These are phyloP conservation scores for Metarhizium guizhouense DNA, from an alignment of 2,329 filamentous ascomycete species.

Conservation along the genomic window DNA sequence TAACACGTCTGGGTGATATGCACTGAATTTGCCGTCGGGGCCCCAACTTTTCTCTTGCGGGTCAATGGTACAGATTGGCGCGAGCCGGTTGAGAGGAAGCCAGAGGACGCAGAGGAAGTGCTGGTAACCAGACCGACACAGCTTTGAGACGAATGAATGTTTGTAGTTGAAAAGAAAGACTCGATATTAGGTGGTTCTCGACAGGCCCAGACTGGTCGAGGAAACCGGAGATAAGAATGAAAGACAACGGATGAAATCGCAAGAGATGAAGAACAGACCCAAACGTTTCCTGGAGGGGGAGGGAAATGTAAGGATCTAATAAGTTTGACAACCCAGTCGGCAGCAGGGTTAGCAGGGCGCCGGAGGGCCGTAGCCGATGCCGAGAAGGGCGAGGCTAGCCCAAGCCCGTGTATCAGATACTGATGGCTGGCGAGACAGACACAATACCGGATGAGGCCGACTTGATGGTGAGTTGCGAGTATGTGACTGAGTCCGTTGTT, in stretches of 20 bases:
- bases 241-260: conserved; percentile 6
- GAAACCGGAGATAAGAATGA: conserved; percentile 3
- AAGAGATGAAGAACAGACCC: conserved; percentile 12
- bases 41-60: neutral
- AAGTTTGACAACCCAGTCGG: conserved; percentile 2
- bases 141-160: conserved; percentile 14
- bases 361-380: conserved; percentile 9
- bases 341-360: conserved; percentile 5
- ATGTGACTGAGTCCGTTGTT: conserved; percentile 18
- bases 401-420: conserved; percentile 11
- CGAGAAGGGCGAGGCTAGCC: conserved; percentile 5
- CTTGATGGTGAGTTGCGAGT: conserved; percentile 21
- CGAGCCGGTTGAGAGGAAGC: neutral
- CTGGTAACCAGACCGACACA: conserved; percentile 47
- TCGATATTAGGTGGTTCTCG: conserved; percentile 12
- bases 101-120: conserved; percentile 15
- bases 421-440: conserved; percentile 10
- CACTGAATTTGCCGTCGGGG: neutral
- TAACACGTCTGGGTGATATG: neutral
- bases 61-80: neutral
- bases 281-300: neutral
- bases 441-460: conserved; percentile 30
- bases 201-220: conserved; percentile 4
- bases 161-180: conserved; percentile 31
- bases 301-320: conserved; percentile 9